Conservation (phyloP, 2,329 filamentous ascomycete genomes). For the Albophoma yamanashiensis region DNA sequence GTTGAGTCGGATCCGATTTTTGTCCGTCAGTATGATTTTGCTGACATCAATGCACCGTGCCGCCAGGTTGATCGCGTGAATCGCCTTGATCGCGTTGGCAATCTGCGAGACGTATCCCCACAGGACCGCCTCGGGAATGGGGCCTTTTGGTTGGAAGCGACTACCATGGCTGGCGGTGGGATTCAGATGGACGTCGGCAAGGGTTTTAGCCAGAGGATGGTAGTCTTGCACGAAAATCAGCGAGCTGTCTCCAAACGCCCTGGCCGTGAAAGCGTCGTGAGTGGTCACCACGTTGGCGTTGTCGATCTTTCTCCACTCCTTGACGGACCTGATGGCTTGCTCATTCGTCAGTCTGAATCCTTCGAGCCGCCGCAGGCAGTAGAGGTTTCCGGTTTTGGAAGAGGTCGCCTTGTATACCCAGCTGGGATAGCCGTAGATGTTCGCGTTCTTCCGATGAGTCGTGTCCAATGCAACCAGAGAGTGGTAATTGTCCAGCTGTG, state of each 20-base stretch:
- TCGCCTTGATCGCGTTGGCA: slow-evolving; percentile 74
- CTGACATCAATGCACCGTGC: slow-evolving; percentile 77
- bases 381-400: slow-evolving; percentile 79
- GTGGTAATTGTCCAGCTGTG: slow-evolving; percentile 79
- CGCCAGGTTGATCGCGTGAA: slow-evolving; percentile 72
- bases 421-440: slow-evolving; percentile 76
- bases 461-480: slow-evolving; percentile 84
- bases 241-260: slow-evolving; percentile 89
- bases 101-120: slow-evolving; percentile 94
- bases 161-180: slow-evolving; percentile 26
- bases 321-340: slow-evolving; percentile 74
- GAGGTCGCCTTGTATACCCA: slow-evolving; percentile 96
- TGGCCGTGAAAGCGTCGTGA: slow-evolving; percentile 86
- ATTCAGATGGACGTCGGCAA: slow-evolving; percentile 70
- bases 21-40: slow-evolving; percentile 84
- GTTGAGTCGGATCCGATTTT: slow-evolving; percentile 79
- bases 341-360: slow-evolving; percentile 84
- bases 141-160: slow-evolving; percentile 32
- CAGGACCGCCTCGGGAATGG: slow-evolving; percentile 60
- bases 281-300: slow-evolving; percentile 77
- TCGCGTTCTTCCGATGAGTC: slow-evolving; percentile 64
- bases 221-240: slow-evolving; percentile 92
- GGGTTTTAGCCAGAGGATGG: slow-evolving; percentile 79
- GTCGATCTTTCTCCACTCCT: slow-evolving; percentile 79
- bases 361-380: slow-evolving; percentile 78